A percentile compares a stretch with the other conserved stretches of the same genome.
These are phyloP conservation scores for Rhizopogon sp. DNA, from an alignment of 768 basidiomycete genomes.

Conservation along the genomic window DNA sequence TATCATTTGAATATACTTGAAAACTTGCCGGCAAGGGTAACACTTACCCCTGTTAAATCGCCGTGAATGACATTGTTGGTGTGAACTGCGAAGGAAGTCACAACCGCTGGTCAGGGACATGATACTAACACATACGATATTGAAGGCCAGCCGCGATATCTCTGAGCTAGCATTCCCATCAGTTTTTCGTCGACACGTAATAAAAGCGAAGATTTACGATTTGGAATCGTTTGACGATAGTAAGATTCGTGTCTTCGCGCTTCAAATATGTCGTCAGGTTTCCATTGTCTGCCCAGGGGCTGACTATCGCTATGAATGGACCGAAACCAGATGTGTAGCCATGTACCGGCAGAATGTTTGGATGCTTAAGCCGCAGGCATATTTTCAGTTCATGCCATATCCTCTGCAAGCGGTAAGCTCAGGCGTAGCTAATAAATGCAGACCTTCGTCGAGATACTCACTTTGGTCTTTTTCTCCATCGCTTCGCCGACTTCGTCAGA, in stretches of 20 bases:
- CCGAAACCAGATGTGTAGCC: conserved; percentile 17
- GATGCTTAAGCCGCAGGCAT: conserved; percentile 13
- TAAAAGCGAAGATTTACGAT: conserved; percentile 8
- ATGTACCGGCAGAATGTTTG: conserved; percentile 15
- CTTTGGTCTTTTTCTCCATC: too few species aligned
- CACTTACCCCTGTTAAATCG: too few species aligned
- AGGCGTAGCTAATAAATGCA: background rate
- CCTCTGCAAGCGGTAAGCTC: conserved; percentile 4
- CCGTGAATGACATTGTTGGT: too few species aligned
- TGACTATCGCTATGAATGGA: conserved; percentile 15
- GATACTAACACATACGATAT: too few species aligned
- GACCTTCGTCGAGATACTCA: too few species aligned
- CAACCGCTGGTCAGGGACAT: too few species aligned
- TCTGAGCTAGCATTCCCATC: too few species aligned
- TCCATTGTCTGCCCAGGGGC: conserved; percentile 14
- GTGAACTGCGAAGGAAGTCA: too few species aligned
- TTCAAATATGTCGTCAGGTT: conserved; percentile 12
- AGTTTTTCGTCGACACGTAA: too few species aligned
- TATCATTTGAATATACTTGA: too few species aligned
- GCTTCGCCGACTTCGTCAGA: background rate
- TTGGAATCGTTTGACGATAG: conserved; percentile 6
- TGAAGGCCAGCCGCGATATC: too few species aligned
- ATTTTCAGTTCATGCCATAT: conserved; percentile 15
- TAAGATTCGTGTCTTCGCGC: background rate
- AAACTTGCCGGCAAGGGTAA: too few species aligned